Conservation (phyloP, 306 rosid genomes). For the Inga laurina region DNA sequence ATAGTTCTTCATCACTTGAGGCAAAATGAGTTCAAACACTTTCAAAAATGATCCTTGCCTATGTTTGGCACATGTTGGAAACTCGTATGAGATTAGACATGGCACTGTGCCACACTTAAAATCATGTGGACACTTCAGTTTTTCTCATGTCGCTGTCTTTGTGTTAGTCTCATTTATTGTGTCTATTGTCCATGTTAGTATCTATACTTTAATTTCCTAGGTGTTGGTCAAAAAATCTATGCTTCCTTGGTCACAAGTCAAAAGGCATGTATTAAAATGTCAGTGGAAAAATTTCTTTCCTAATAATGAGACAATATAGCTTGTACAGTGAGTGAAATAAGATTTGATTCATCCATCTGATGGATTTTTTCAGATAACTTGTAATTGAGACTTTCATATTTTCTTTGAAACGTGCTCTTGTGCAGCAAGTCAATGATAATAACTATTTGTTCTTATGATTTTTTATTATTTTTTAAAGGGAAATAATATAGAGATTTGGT, state of each 20-base stretch:
- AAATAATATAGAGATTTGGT: background rate
- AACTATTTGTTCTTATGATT: background rate
- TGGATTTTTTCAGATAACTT: background rate
- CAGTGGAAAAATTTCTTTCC: background rate
- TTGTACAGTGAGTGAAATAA: background rate
- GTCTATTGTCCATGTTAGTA: background rate
- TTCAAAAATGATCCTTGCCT: background rate
- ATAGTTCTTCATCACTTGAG: background rate
- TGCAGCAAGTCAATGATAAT: background rate
- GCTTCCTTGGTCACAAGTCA: background rate
- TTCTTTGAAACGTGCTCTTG: background rate
- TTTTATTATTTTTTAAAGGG: background rate
- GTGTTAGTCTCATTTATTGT: background rate
- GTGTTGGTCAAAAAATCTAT: background rate
- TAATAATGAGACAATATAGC: conserved; percentile 3
- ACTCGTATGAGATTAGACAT: background rate
- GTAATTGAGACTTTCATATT: background rate
- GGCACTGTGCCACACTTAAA: background rate
- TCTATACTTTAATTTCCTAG: background rate
- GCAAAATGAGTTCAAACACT: background rate
- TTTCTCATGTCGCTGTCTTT: background rate
- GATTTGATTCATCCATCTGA: background rate
- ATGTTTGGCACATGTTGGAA: background rate
- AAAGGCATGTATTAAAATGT: background rate
- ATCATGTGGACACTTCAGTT: background rate